phyloP scores from a whole-genome alignment of 2,329 filamentous ascomycete species.

The Ilyonectria mors-panacis region DNA sequence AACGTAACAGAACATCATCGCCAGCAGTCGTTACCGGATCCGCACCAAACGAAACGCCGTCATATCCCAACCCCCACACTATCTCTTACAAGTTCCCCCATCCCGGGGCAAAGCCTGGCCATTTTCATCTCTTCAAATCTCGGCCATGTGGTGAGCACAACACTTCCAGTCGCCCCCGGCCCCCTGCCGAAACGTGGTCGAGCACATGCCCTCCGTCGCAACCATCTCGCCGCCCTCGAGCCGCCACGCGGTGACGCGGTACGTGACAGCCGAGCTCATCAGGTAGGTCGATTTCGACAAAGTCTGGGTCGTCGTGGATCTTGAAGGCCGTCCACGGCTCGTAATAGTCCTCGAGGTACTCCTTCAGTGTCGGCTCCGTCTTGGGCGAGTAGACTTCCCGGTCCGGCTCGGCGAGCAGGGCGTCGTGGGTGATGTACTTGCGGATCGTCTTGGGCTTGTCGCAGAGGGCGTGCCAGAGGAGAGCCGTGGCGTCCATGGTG shows the following conservation, averaged over 20 bases:
- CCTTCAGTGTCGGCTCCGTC: constrained; percentile 51
- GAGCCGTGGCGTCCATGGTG: constrained; percentile 53
- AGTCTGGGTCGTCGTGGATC: constrained; percentile 54
- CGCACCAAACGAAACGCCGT: constrained; percentile 9
- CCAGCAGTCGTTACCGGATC: not conserved
- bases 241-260: constrained; percentile 53
- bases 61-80: not conserved
- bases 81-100: not conserved
- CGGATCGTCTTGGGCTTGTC: constrained; percentile 51
- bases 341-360: constrained; percentile 52
- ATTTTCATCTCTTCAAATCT: constrained; percentile 28
- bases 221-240: constrained; percentile 49
- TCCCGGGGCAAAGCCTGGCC: not conserved
- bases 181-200: constrained; percentile 53
- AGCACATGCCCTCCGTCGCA: constrained; percentile 53
- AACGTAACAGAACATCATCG: not conserved
- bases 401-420: constrained; percentile 52
- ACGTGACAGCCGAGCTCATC: constrained; percentile 52
- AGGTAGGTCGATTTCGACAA: constrained; percentile 57
- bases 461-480: constrained; percentile 55
- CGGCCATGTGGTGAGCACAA: constrained; percentile 53
- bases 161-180: constrained; percentile 54
- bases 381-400: constrained; percentile 49
- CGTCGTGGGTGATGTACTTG: constrained; percentile 55
- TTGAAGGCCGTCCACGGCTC: constrained; percentile 56